These are phyloP conservation scores for Paecilomyces niveus DNA, from an alignment of 2,329 filamentous ascomycete species.

Conservation along the genomic window DNA sequence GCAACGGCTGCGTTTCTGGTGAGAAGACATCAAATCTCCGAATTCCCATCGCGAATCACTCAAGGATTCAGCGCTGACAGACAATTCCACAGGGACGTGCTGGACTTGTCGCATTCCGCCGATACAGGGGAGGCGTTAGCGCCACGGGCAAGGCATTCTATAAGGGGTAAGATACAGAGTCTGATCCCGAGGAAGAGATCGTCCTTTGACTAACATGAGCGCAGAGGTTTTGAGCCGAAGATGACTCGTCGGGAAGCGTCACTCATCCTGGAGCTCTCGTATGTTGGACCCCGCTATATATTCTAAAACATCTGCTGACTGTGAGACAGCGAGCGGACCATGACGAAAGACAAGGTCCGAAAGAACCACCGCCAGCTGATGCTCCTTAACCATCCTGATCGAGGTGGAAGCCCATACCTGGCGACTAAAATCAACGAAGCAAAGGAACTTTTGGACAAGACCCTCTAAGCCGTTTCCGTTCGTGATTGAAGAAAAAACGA, in stretches of 20 bases:
- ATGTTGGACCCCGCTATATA: slow-evolving; percentile 26
- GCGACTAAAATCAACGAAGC: slow-evolving; percentile 98
- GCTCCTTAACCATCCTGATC: slow-evolving; percentile 96
- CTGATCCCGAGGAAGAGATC: not conserved
- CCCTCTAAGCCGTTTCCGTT: slow-evolving; percentile 15
- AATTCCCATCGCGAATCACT: not conserved
- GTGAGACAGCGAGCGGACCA: slow-evolving; percentile 63
- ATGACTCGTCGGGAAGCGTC: slow-evolving; percentile 92
- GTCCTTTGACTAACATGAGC: slow-evolving; percentile 10
- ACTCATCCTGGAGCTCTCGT: slow-evolving; percentile 86
- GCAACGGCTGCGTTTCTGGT: slow-evolving; percentile 70
- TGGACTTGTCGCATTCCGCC: slow-evolving; percentile 78
- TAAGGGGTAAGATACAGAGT: slow-evolving; percentile 55
- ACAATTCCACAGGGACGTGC: slow-evolving; percentile 65
- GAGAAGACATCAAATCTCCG: slow-evolving; percentile 24
- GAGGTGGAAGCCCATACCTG: slow-evolving; percentile 90
- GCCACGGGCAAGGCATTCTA: slow-evolving; percentile 88
- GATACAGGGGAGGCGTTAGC: slow-evolving; percentile 62
- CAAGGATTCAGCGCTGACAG: slow-evolving; percentile 6
- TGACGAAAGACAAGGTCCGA: slow-evolving; percentile 89
- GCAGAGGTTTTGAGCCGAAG: slow-evolving; percentile 76
- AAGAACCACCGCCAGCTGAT: slow-evolving; percentile 94
- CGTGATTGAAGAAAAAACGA: not conserved
- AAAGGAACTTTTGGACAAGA: slow-evolving; percentile 90
- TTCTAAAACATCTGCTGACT: slow-evolving; percentile 6